phyloP scores from a whole-genome alignment of 2,329 filamentous ascomycete genomes.

The Dactylonectria estremocensis region DNA sequence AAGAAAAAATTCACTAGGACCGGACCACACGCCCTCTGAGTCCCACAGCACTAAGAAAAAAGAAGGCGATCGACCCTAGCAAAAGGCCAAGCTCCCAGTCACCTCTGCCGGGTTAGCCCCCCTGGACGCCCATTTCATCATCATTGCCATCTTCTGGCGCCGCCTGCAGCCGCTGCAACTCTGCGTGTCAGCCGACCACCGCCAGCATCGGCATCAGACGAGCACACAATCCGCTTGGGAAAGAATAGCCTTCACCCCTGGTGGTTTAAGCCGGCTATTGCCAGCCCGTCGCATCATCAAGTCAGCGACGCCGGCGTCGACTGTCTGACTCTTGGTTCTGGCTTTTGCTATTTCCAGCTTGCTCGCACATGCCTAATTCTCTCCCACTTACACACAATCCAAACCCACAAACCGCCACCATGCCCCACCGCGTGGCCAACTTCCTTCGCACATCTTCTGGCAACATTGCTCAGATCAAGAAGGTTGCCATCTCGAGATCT shows the following conservation, averaged over 20 bases:
- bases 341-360: not conserved
- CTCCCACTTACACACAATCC: conserved; percentile 17
- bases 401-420: conserved; percentile 48
- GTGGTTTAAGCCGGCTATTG: conserved; percentile 12
- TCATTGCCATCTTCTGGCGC: conserved; percentile 21
- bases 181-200: conserved; percentile 23
- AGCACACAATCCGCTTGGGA: conserved; percentile 6
- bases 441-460: conserved; percentile 72
- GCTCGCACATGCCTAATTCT: not conserved
- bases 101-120: conserved; percentile 21
- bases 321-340: conserved; percentile 13
- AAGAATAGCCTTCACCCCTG: conserved; percentile 12
- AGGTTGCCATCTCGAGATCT: conserved; percentile 50
- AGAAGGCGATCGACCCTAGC: conserved; percentile 36
- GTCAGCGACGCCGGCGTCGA: conserved; percentile 30
- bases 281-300: conserved; percentile 19
- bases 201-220: conserved; percentile 16
- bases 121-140: conserved; percentile 25
- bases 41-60: conserved; percentile 29
- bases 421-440: conserved; percentile 72
- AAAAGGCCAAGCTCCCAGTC: conserved; percentile 33
- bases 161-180: conserved; percentile 23
- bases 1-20: conserved; percentile 32
- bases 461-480: conserved; percentile 67
- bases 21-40: conserved; percentile 24